Evolutionary conservation across 768 basidiomycete genomes (phyloP), one percentile per base, ranked within the genome.

Genomic region (Xerocomellus chrysenteron): DNA sequence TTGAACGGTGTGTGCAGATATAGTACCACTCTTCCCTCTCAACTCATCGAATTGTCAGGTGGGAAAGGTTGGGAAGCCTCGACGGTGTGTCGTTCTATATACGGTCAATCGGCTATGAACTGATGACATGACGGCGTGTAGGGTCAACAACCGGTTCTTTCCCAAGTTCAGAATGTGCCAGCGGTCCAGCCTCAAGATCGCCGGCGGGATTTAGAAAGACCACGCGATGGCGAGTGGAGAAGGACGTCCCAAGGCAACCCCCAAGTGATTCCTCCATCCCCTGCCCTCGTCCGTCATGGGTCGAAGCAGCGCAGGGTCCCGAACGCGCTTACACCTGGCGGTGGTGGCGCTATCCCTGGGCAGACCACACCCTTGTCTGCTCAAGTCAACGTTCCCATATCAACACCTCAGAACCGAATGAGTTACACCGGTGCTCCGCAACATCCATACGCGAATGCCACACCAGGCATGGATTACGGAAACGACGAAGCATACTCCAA

Each of bases 41-140:
- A 4, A 36, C 61, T 61, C 45, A 65, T 55, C 54, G 30, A 30
- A 16, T 28, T 43, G 30, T 48, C 65, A 91, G 89, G 86, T 63
- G 95, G 94, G 46, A 90, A 90, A 75, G 96, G 96, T 51, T 98
- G 95, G 95, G 94, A 98, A 74, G 82, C 82, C 45, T 85, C 87
- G 39, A 73, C 83, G 72, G 91, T 92, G 65, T 62, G 85, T 81
- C 33, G 33, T 60, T 52, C n/a, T 40, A 30, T 40, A 36, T 43
- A 32, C 19, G 47, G 37, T 47, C 40, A 44, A 24, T 40, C 45
- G 44, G 19, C 28, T 17, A 37, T 50, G 28, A 43, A 30, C 58
- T 65, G 37, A 69, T 28, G 37, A 47, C 46, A 49, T 42, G 46
- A 47, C 21, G 47, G 44, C 14, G 26, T 41, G 30, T 60, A 87